phyloP scores from a whole-genome alignment of 495 filamentous ascomycete genomes.

The Penicillium dipodomyicola region DNA sequence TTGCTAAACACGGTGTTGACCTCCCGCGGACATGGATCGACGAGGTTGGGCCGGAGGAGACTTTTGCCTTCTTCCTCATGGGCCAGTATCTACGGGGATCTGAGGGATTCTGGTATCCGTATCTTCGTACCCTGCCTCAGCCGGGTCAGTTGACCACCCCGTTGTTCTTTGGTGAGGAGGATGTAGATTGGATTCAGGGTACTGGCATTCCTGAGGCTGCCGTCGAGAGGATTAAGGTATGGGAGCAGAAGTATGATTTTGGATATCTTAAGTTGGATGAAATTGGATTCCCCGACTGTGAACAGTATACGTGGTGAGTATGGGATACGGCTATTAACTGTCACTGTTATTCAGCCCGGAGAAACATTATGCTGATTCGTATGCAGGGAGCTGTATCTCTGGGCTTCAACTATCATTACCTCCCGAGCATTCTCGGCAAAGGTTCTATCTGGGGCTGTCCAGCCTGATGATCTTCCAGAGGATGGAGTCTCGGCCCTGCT shows the following conservation, averaged over 20 bases:
- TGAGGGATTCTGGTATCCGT: conserved; percentile 61
- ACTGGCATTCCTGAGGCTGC: conserved; percentile 57
- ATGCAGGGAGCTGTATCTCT: conserved; percentile 59
- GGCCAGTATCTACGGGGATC: conserved; percentile 50
- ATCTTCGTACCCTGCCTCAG: conserved; percentile 56
- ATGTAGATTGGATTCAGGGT: conserved; percentile 56
- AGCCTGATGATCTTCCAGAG: conserved; percentile 31
- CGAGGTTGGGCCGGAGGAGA: conserved; percentile 37
- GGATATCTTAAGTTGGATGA: conserved; percentile 37
- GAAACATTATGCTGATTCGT: conserved; percentile 15
- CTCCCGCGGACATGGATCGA: conserved; percentile 39
- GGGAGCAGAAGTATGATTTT: conserved; percentile 51
- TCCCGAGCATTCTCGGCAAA: conserved; percentile 55
- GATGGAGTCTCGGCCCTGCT: conserved; percentile 53
- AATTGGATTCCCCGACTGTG: conserved; percentile 29
- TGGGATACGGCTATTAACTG: background rate
- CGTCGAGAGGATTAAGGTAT: conserved; percentile 39
- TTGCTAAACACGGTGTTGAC: conserved; percentile 36
- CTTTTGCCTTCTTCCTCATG: conserved; percentile 54
- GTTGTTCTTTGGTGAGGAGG: conserved; percentile 55
- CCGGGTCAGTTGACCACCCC: conserved; percentile 55
- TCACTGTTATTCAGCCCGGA: background rate
- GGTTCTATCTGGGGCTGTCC: conserved; percentile 41
- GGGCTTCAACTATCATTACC: conserved; percentile 62
- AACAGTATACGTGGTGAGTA: conserved; percentile 48